phyloP scores from a whole-genome alignment of 192 early-diverging fungal species.

The Borealophlyctis nickersoniae region DNA sequence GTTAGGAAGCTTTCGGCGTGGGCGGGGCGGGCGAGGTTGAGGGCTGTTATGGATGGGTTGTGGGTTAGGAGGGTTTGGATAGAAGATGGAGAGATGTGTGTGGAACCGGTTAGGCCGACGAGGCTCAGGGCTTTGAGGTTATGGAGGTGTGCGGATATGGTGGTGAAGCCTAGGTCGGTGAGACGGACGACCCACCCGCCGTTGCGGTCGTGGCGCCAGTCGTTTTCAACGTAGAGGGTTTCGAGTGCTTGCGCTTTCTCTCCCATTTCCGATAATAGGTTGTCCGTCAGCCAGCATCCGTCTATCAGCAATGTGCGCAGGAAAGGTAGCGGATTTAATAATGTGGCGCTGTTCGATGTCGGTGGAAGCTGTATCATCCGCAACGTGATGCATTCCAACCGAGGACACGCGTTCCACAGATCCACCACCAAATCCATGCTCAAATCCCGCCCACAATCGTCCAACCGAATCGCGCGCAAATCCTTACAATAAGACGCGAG shows the following conservation, averaged over 20 bases:
- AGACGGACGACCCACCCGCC: constrained; percentile 21
- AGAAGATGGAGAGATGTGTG: constrained; percentile 7
- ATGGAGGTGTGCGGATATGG: constrained; percentile 19
- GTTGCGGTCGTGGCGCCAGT: constrained; percentile 18
- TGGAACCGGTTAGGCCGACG: constrained; percentile 18
- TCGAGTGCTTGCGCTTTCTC: constrained; percentile 23
- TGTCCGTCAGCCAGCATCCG: constrained; percentile 32
- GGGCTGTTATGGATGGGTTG: constrained; percentile 18
- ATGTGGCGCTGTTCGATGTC: no score
- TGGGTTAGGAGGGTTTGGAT: constrained; percentile 13
- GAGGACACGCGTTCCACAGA: constrained; percentile 24
- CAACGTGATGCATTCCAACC: constrained; percentile 20
- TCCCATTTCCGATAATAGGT: constrained; percentile 10
- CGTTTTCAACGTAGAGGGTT: constrained; percentile 27
- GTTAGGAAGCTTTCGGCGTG: constrained; percentile 1
- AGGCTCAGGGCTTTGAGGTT: constrained; percentile 19
- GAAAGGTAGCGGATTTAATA: constrained; percentile 12
- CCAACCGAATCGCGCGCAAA: constrained; percentile 21
- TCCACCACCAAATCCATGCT: constrained; percentile 18
- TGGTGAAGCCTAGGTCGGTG: constrained; percentile 23
- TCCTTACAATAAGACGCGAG: constrained; percentile 22
- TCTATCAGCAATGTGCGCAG: constrained; percentile 23
- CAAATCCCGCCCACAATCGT: constrained; percentile 19
- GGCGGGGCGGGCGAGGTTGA: constrained; percentile 26
- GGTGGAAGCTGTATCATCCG: constrained; percentile 21